phyloP scores from a whole-genome alignment of 805 yeast species.

The Metschnikowia dekortorum region DNA sequence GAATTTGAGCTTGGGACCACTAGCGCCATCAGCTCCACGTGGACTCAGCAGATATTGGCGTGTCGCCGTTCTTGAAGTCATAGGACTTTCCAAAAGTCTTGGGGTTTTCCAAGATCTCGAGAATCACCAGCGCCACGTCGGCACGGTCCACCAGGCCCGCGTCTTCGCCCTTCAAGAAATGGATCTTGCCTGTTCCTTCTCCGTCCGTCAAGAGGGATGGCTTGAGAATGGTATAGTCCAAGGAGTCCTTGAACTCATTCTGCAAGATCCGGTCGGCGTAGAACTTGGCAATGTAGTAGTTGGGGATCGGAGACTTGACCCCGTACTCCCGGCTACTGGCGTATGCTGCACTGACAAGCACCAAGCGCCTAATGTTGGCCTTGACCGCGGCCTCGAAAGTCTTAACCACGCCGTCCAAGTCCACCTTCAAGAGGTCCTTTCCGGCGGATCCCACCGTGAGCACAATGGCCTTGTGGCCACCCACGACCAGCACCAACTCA shows the following conservation, averaged over 20 bases:
- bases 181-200: conserved; percentile 41
- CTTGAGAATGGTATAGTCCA: conserved; percentile 54
- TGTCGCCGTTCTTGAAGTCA: conserved; percentile 42
- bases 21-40: conserved; percentile 6
- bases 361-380: conserved; percentile 41
- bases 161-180: conserved; percentile 22
- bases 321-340: conserved; percentile 46
- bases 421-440: conserved; percentile 48
- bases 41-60: conserved; percentile 18
- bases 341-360: conserved; percentile 53
- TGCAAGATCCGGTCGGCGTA: conserved; percentile 50
- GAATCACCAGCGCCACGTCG: conserved; percentile 52
- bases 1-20: too few species aligned
- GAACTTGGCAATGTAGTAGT: conserved; percentile 58
- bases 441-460: conserved; percentile 65
- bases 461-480: conserved; percentile 52
- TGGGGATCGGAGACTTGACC: conserved; percentile 29
- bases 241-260: conserved; percentile 30
- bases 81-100: conserved; percentile 40
- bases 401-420: conserved; percentile 58
- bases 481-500: conserved; percentile 33
- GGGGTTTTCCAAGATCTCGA: conserved; percentile 32
- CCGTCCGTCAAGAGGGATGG: conserved; percentile 46
- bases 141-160: conserved; percentile 38
- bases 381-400: conserved; percentile 50